Evolutionary conservation across 768 basidiomycete species (phyloP), one percentile per base, ranked within the genome.

Genomic region (Leccinum subtestaceum): DNA sequence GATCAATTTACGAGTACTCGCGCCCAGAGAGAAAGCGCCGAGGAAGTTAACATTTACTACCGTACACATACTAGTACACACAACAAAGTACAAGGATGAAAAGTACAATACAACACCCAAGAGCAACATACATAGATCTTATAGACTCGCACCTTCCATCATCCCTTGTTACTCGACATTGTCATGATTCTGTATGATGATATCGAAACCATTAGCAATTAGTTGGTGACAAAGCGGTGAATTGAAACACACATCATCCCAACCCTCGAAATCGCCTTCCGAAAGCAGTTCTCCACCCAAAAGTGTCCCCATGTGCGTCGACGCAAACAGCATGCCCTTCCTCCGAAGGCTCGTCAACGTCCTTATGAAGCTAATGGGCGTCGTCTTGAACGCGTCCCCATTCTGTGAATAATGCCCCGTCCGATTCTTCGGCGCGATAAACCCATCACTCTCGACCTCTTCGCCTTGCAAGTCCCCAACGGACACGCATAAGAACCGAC

Each of bases 301-400:
- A 47, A 47, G 46, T 23, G 3, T 13, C 23, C 46, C 46, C 46
- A 47, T 47, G 46, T 47, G 46, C 23, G 46, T 47, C 8, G 46
- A 23, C 23, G 46, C 23, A 25, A 47, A 47, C 5, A 12, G 23
- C 23, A 47, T 15, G 13, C 46, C 46, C 21, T 21, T 47, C 23
- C 46, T 47, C 1, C 46, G 46, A 25, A 47, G 46, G 13, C 46
- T 23, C 11, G 7, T 47, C 23, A 47, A 47, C 19, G 46, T 47
- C 23, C 46, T 15, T 6, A 47, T 2, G 19, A 23, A 47, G 11
- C 12, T 2, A 0, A 48, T 2, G 4, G 76, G 78, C 46, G 72
- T 76, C 23, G 57, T n/a, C 21, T 60, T 55, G 69, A 80, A 77
- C 11, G 70, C 59, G 54, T 3, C 6, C 5, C 38, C 13, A 4